phyloP scores from a whole-genome alignment of 805 yeast species.

The Myxozyma kluyveri region DNA sequence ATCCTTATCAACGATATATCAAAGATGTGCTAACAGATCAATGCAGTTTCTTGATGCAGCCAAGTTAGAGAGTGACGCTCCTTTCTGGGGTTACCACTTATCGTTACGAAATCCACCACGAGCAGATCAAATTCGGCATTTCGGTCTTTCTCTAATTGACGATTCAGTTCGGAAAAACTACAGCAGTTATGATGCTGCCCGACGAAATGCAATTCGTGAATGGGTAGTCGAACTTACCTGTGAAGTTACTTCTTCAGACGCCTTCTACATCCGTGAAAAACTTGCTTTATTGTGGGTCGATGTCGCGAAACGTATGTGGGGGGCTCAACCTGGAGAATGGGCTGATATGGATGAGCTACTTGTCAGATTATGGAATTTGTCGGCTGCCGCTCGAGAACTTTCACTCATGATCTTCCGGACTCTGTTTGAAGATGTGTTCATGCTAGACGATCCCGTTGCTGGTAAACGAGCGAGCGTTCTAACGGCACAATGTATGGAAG shows the following conservation, averaged over 20 bases:
- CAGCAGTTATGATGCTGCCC: constrained; percentile 55
- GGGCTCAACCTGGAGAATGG: constrained; percentile 71
- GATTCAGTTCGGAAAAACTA: constrained; percentile 60
- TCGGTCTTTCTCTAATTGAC: constrained; percentile 78
- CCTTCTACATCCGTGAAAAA: constrained; percentile 87
- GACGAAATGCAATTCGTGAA: constrained; percentile 64
- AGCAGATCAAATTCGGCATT: constrained; percentile 73
- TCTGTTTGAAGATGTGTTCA: constrained; percentile 86
- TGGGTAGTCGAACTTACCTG: constrained; percentile 82
- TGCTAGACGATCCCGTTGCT: constrained; percentile 89
- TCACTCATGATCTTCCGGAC: constrained; percentile 77
- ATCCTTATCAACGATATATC: no score
- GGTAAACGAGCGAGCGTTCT: constrained; percentile 72
- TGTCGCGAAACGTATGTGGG: constrained; percentile 85
- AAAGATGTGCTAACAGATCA: neutral
- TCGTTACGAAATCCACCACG: constrained; percentile 49
- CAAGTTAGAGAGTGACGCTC: constrained; percentile 76
- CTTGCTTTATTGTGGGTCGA: constrained; percentile 88
- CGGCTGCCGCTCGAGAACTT: constrained; percentile 66
- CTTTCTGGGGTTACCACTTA: constrained; percentile 87
- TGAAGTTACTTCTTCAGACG: constrained; percentile 61
- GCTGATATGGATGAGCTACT: constrained; percentile 77
- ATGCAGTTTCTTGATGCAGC: constrained; percentile 67
- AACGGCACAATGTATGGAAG: constrained; percentile 78
- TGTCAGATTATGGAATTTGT: constrained; percentile 68